Percentiles rank a stretch among this genome's conserved stretches.
Conservation (phyloP, 306 rosid species). For the Ceratonia siliqua region DNA sequence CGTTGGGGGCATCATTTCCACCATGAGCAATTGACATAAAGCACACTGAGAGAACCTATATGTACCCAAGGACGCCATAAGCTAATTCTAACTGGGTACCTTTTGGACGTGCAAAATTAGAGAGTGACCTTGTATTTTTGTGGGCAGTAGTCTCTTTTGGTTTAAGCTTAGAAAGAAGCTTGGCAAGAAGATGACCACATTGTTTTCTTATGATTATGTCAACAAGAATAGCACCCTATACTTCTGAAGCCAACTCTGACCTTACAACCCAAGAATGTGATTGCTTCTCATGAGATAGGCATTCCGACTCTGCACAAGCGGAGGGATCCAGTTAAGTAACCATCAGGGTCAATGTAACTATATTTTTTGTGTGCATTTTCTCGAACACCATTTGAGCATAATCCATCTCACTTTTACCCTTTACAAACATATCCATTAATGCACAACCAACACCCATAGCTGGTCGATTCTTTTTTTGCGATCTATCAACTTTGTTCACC, state of each 20-base stretch:
- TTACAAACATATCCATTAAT: no score
- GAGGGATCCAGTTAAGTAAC: slow-evolving; percentile 51
- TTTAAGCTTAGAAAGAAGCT: slow-evolving; percentile 32
- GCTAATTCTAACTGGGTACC: slow-evolving; percentile 68
- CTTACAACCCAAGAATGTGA: slow-evolving; percentile 58
- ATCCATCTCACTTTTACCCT: no score
- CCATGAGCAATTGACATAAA: slow-evolving; percentile 81
- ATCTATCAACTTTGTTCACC: slow-evolving; percentile 71
- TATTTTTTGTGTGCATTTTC: slow-evolving; percentile 51
- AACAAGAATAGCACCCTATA: slow-evolving; percentile 52
- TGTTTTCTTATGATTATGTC: slow-evolving; percentile 50
- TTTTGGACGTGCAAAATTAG: slow-evolving; percentile 64
- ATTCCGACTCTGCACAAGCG: slow-evolving; percentile 46
- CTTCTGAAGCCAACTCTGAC: slow-evolving; percentile 51
- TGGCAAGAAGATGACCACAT: slow-evolving; percentile 61
- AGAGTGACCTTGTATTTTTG: slow-evolving; percentile 53
- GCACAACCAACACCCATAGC: slow-evolving; percentile 78
- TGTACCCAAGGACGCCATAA: slow-evolving; percentile 68
- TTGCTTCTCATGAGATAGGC: slow-evolving; percentile 51
- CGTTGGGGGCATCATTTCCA: slow-evolving; percentile 73
- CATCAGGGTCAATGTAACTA: slow-evolving; percentile 67
- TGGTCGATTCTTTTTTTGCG: slow-evolving; percentile 60
- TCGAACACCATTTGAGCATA: slow-evolving; percentile 58
- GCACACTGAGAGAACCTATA: slow-evolving; percentile 73
- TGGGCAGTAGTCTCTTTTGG: slow-evolving; percentile 26